Conservation (phyloP, 208 protist genomes). For the Porcisia hertigi region DNA sequence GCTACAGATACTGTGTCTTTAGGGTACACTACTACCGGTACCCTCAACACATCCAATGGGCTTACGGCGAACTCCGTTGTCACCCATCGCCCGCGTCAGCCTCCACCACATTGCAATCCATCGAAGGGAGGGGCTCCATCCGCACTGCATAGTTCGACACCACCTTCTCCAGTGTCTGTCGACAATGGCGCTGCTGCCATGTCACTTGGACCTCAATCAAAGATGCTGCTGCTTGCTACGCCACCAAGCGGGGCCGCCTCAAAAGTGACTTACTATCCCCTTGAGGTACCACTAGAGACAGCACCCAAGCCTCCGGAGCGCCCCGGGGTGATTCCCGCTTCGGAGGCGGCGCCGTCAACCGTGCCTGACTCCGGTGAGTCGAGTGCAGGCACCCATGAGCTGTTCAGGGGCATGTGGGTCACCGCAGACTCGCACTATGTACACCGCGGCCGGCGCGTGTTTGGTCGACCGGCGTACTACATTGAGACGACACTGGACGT, state of each 20-base stretch:
- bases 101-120: background rate
- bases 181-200: conserved; percentile 9
- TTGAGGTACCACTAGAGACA: conserved; percentile 4
- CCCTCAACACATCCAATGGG: background rate
- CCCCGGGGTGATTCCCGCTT: background rate
- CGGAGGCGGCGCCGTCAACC: background rate
- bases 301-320: background rate
- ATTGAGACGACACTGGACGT: conserved; percentile 45
- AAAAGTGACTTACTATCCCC: conserved; percentile 10
- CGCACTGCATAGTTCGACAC: no score
- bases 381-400: conserved; percentile 28
- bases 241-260: conserved; percentile 6
- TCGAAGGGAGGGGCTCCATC: no score
- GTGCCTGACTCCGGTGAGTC: background rate
- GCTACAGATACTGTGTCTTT: background rate
- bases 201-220: conserved; percentile 19
- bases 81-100: conserved; percentile 12
- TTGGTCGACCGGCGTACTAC: conserved; percentile 69
- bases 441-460: conserved; percentile 43
- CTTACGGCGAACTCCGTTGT: background rate
- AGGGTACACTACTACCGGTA: background rate
- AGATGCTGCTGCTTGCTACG: conserved; percentile 33
- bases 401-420: conserved; percentile 87
- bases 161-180: background rate
- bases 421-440: conserved; percentile 40